These are phyloP conservation scores for Mallotus nudiflorus DNA, from an alignment of 345 rosid species.

Conservation along the genomic window DNA sequence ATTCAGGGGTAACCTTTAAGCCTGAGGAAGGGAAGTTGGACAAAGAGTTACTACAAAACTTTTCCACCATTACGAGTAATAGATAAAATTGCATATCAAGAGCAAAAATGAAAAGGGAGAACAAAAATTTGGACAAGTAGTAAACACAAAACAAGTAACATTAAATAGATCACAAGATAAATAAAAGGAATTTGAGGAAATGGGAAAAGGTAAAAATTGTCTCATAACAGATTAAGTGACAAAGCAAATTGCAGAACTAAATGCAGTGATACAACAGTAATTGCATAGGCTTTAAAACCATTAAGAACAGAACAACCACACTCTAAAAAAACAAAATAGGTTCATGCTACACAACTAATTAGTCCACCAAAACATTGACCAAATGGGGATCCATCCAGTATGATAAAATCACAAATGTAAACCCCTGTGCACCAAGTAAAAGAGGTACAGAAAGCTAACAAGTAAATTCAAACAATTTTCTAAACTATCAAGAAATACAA, in stretches of 20 bases:
- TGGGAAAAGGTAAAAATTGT: not conserved
- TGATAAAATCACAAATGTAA: not conserved
- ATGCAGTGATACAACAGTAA: not conserved
- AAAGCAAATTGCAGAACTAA: not conserved
- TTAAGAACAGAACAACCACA: conserved; percentile 1
- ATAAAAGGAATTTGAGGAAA: not conserved
- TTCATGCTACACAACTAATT: not conserved
- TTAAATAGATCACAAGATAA: not conserved
- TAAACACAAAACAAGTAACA: not conserved
- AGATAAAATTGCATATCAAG: not conserved
- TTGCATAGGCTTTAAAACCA: not conserved
- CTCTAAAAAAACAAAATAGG: not conserved
- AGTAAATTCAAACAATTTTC: not conserved
- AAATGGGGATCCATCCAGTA: not conserved
- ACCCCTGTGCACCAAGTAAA: conserved; percentile 7
- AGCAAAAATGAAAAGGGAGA: not conserved
- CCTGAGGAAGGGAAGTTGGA: conserved; percentile 41
- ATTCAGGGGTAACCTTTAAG: conserved; percentile 31
- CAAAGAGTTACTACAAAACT: conserved; percentile 52
- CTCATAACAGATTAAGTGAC: not conserved
- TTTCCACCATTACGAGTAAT: conserved; percentile 3
- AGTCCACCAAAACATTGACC: no score
- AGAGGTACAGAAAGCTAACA: not conserved
- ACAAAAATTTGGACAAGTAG: not conserved
- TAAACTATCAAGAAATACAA: not conserved